A percentile compares a stretch with the other conserved stretches of the same genome.
Conservation (phyloP, 139 green algal genomes). For the Astrephomene gubernaculifera region DNA sequence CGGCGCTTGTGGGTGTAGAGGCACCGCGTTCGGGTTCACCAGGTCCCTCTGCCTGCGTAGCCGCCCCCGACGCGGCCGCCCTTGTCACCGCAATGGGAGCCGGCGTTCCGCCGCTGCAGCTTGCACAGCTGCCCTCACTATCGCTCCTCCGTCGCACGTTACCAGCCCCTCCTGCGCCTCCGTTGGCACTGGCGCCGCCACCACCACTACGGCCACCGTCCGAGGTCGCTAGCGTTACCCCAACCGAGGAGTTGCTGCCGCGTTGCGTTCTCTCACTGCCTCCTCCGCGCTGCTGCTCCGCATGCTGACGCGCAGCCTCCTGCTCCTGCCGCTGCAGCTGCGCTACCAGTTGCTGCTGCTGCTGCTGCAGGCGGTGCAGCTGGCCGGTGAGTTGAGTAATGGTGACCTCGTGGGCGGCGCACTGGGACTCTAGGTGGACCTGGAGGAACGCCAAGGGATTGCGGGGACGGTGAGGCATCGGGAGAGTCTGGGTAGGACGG, state of each 20-base stretch:
- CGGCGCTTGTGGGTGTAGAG: not conserved
- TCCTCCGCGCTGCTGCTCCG: not conserved
- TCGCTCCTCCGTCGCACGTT: no score
- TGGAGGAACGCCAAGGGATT: not conserved
- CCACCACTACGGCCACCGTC: no score
- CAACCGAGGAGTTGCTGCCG: no score
- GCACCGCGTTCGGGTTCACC: no score
- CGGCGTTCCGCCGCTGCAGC: no score
- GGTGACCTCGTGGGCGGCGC: not conserved
- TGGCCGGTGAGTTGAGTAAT: not conserved
- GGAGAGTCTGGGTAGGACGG: not conserved
- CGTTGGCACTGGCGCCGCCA: no score
- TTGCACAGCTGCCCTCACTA: no score
- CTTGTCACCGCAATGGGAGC: no score
- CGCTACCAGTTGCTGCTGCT: not conserved
- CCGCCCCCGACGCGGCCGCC: no score
- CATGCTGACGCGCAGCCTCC: not conserved
- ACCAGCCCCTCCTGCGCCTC: no score
- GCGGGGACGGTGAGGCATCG: not conserved
- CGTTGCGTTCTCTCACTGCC: not conserved
- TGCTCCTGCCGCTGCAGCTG: not conserved
- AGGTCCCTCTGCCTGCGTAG: no score
- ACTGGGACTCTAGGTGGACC: not conserved
- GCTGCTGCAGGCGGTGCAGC: not conserved
- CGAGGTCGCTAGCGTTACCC: no score